Base-by-base conservation (phyloP, 1,284 basidiomycete species). In the Psilocybe mexicana region DNA sequence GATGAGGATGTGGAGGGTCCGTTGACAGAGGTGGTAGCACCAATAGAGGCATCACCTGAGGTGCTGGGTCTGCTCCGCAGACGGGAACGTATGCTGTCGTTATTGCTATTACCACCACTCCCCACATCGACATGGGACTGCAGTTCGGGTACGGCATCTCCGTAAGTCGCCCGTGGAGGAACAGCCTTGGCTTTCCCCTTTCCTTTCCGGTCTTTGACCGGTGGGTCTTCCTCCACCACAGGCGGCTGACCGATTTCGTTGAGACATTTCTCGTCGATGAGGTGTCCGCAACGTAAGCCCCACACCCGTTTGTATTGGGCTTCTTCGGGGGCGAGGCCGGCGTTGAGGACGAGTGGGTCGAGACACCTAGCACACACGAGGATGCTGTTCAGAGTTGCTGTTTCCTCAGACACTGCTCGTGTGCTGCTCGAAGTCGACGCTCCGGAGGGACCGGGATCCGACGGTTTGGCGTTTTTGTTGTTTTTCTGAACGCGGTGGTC, bases 211-310 rank as follows among this genome's bases (percentile, higher is more conserved):
- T 72, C 68, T 18, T 36, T 53, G 5, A 42, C 6, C 26, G n/a
- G 12, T 25, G 18, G 18, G 18, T 18, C 18, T 18, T 45, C 57
- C 30, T 63, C 59, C 47, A 63, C 64, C 49, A 66, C 54, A 18
- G 56, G 57, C 23, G 87, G 87, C 25, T 74, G 71, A 66, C 83
- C 83, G 45, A 90, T 60, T 61, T 77, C 74, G 57, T 79, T 78
- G 3, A 87, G 70, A 63, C 89, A 92, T 67, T 86, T 87, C 45
- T 88, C 90, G 63, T 92, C 90, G 2, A 92, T 77, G 64, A 92
- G 72, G 66, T 92, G 89, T 0, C 89, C 89, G 57, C 89, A 92
- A 40, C 87, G 76, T 55, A 92, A 70, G 1, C 80, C 83, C 88
- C 87, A 91, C 2, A 91, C 71, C 45, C 79, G 77, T 54, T 76